Evolutionary conservation across 2,329 filamentous ascomycete genomes (phyloP), one percentile per base, ranked within the genome.

Genomic region (Metarhizium robertsii): DNA sequence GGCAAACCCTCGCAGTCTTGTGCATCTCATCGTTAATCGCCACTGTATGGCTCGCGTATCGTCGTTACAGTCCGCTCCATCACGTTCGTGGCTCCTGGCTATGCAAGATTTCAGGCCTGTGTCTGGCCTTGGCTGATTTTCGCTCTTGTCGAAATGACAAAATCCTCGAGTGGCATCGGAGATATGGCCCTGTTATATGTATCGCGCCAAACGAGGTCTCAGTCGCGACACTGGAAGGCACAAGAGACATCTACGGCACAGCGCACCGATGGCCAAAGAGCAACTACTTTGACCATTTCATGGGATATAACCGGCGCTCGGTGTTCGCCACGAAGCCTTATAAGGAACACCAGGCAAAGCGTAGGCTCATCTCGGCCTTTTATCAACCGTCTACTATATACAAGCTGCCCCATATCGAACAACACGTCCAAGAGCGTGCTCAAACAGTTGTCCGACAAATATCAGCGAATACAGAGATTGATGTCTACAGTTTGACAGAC

Each of bases 291-390:
- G 56, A 57, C 40, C 14, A 46, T n/a, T 57, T 55, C 50, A 55
- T 40, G 29, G 56, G 56, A 5, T 57, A 34, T 52, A 38, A 45
- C 25, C 46, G n/a, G 18, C 49, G 56, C 18, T 57, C 53, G 10
- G 56, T 55, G 4, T 57, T 57, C 36, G 53, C 56, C 14, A 57
- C 56, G 11, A 57, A 57, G 50, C 49, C 56, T 2, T 53, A 55
- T 52, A 14, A 46, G 16, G 52, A 48, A 25, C 56, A 57, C 38
- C 53, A 42, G 11, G 38, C 30, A 16, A 57, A 57, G 38, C 42
- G 56, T 2, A 55, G 46, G 53, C 20, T 55, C 11, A 57, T 50
- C 16, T 57, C 56, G 45, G 25, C 56, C 20, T 57, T 57, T 38
- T 57, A 57, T 25, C 53, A 55, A 29, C 48, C 56, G 4, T 42